Base-by-base conservation (phyloP, 495 filamentous ascomycete genomes). In the Cudoniella acicularis region DNA sequence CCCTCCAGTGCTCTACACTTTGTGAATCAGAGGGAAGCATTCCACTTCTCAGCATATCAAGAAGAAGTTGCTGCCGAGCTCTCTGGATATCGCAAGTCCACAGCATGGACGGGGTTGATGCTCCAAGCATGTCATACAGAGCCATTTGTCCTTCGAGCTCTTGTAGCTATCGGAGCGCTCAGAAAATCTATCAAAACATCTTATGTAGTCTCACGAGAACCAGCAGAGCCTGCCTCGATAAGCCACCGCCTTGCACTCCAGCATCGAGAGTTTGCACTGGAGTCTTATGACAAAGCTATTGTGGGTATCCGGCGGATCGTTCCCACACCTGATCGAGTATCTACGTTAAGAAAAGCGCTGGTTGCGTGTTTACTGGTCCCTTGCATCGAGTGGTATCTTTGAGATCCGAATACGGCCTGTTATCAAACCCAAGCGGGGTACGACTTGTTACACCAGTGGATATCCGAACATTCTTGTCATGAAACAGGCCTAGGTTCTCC, bases 131-230 rank as follows among this genome's bases (percentile, higher is more conserved):
- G 52, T 40, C 43, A 52, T 45, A 22, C 24, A 6, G 59, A 56
- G 27, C 59, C 27, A 1, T 55, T 61, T 25, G 52, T 61, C 2
- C 54, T 26, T 17, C 41, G 54, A 26, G 41, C 54, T 20, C 22
- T 56, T 9, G 41, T 47, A 4, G 54, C 59, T 18, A 43, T 61
- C 18, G 52, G 59, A 52, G 52, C 52, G 2, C 49, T 61, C 22
- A 50, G 50, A 21, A 49, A 51, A 22, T n/a, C 52, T 16, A 18
- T 56, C 47, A 56, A 61, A 30, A 46, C 24, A 9, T 1, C 8
- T 20, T 21, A 43, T 26, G n/a, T 25, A 1, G 52, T 26, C 24
- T 17, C 30, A 36, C 30, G 30, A 36, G 30, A 36, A 36, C 30
- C 18, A 20, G 16, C 13, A 6, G 6, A 16, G 11, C 43, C 46